Conservation (phyloP, 495 filamentous ascomycete species). For the Hypoxylon subgilvum region DNA sequence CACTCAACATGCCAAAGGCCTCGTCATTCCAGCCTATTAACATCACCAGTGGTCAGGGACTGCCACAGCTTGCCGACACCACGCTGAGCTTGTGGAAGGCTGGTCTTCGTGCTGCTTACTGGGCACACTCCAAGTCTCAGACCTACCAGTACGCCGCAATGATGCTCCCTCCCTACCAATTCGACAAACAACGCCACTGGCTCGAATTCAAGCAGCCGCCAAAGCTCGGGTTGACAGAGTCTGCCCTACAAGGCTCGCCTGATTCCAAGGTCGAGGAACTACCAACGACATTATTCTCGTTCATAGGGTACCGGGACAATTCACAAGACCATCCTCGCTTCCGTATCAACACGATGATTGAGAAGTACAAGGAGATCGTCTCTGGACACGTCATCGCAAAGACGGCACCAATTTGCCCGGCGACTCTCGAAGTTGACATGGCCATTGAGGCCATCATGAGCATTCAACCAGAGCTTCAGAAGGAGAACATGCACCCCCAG, state of each 20-base stretch:
- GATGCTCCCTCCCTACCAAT: conserved; percentile 53
- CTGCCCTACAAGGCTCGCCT: not conserved
- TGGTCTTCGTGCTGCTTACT: conserved; percentile 51
- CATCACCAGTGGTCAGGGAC: conserved; percentile 43
- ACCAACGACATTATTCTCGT: conserved; percentile 39
- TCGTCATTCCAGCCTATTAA: conserved; percentile 52
- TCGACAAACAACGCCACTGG: conserved; percentile 46
- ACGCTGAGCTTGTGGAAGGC: conserved; percentile 57
- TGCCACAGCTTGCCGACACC: conserved; percentile 47
- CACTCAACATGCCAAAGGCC: conserved; percentile 6
- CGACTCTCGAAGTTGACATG: conserved; percentile 52
- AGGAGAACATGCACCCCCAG: conserved; percentile 25
- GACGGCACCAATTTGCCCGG: conserved; percentile 56
- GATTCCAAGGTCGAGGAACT: not conserved
- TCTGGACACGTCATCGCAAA: conserved; percentile 51
- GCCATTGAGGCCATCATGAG: conserved; percentile 51
- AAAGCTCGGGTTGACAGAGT: conserved; percentile 8
- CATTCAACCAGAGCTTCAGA: conserved; percentile 40
- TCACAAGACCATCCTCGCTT: conserved; percentile 45
- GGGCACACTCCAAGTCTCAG: conserved; percentile 53
- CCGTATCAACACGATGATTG: conserved; percentile 50
- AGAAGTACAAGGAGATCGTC: conserved; percentile 46
- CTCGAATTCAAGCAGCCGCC: conserved; percentile 35
- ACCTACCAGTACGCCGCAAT: conserved; percentile 40
- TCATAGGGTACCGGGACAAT: conserved; percentile 49